These are phyloP conservation scores for Clathrospora elynae DNA, from an alignment of 2,329 filamentous ascomycete genomes.

Conservation along the genomic window DNA sequence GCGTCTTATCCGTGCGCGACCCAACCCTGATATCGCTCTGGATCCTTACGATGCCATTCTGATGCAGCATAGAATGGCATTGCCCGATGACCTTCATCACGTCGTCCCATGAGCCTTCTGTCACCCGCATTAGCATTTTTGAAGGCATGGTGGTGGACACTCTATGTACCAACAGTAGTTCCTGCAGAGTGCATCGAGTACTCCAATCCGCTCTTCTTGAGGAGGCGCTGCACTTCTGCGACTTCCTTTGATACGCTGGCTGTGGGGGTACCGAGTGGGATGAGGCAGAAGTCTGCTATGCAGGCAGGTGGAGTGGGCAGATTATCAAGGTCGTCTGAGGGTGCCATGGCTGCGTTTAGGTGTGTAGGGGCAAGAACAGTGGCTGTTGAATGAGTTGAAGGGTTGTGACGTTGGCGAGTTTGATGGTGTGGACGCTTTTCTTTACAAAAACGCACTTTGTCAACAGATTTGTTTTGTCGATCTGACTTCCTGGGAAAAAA, in stretches of 20 bases:
- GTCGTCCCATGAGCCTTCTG: constrained; percentile 89
- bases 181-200: constrained; percentile 93
- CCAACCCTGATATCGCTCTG: constrained; percentile 89
- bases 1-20: constrained; percentile 83
- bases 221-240: constrained; percentile 82
- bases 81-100: constrained; percentile 67
- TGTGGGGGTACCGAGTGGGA: constrained; percentile 69
- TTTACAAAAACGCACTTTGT: no score
- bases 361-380: no score
- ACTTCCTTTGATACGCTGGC: constrained; percentile 68
- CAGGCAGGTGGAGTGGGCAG: constrained; percentile 70
- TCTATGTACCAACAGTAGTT: constrained; percentile 80
- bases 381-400: no score
- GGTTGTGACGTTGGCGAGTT: no score
- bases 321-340: constrained; percentile 25
- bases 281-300: constrained; percentile 88
- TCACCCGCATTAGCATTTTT: constrained; percentile 9
- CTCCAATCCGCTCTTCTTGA: constrained; percentile 78
- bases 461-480: no score
- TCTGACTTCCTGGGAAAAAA: no score
- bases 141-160: constrained; percentile 1
- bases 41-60: constrained; percentile 62
- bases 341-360: no score
- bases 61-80: constrained; percentile 48
- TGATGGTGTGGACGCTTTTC: no score